phyloP scores from a whole-genome alignment of 208 protist species.

The Leishmania turanica region DNA sequence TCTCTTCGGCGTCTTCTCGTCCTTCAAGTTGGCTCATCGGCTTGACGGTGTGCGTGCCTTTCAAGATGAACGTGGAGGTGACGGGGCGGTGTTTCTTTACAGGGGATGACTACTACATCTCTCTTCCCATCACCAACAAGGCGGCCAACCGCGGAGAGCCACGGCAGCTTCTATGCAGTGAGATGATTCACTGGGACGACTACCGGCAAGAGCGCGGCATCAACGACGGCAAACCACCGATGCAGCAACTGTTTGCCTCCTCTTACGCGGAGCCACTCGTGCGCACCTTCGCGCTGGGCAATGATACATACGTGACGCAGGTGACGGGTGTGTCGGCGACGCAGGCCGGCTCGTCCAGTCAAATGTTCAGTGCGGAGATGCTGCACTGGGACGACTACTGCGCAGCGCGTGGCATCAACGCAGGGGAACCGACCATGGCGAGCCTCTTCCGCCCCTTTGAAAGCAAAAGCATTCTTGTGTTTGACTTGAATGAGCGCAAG shows the following conservation, averaged over 20 bases:
- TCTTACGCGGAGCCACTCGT: background rate
- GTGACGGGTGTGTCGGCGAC: constrained; percentile 15
- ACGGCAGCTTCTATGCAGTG: constrained; percentile 38
- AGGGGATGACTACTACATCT: constrained; percentile 26
- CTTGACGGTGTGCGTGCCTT: background rate
- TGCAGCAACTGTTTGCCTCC: constrained; percentile 45
- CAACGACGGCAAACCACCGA: constrained; percentile 49
- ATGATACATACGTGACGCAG: constrained; percentile 14
- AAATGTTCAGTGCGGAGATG: constrained; percentile 69
- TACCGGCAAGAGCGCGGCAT: constrained; percentile 40
- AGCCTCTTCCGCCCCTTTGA: constrained; percentile 30
- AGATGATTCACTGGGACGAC: constrained; percentile 89
- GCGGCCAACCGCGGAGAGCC: constrained; percentile 18
- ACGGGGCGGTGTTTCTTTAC: constrained; percentile 20
- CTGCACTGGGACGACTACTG: constrained; percentile 78
- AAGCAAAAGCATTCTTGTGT: constrained; percentile 19
- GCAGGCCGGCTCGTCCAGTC: constrained; percentile 27
- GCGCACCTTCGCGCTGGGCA: constrained; percentile 20
- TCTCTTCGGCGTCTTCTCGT: background rate
- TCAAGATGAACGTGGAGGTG: constrained; percentile 27
- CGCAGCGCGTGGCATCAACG: constrained; percentile 23
- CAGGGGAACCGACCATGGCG: constrained; percentile 27
- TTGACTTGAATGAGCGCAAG: constrained; percentile 25
- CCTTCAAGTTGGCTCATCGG: background rate
- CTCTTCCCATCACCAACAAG: constrained; percentile 21